Conservation (phyloP, 2,329 filamentous ascomycete species). For the Talaromyces amestolkiae region DNA sequence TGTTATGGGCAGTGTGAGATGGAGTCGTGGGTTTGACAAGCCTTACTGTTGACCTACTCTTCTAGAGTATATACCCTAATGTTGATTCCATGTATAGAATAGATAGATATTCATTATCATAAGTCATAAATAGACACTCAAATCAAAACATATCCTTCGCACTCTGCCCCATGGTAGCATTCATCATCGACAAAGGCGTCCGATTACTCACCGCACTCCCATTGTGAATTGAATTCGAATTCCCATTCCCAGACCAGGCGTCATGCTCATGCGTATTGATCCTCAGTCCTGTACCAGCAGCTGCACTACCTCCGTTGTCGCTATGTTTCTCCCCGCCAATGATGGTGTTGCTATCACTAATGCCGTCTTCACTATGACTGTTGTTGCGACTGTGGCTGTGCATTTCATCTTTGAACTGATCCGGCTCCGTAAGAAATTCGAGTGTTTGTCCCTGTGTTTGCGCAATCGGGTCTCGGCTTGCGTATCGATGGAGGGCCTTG, state of each 20-base stretch:
- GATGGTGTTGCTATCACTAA: not conserved
- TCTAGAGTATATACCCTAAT: not conserved
- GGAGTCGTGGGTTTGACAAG: constrained; percentile 45
- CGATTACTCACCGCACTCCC: constrained; percentile 14
- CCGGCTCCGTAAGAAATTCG: constrained; percentile 18
- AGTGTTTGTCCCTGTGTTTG: constrained; percentile 18
- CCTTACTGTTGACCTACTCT: constrained; percentile 3
- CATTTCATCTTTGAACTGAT: not conserved
- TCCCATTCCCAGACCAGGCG: not conserved
- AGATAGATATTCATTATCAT: not conserved
- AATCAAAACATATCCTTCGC: constrained; percentile 14
- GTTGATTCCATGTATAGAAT: not conserved
- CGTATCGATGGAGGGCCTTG: constrained; percentile 28
- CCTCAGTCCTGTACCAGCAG: constrained; percentile 5
- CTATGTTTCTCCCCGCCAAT: not conserved
- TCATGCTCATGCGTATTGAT: constrained; percentile 2
- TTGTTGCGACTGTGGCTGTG: not conserved
- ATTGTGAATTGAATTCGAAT: not conserved
- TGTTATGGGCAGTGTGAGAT: constrained; percentile 57
- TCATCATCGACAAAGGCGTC: constrained; percentile 15
- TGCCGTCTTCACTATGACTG: not conserved
- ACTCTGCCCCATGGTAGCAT: constrained; percentile 4
- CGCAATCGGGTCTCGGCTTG: constrained; percentile 16
- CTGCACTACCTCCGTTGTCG: not conserved
- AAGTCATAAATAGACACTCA: not conserved